Base-by-base conservation (phyloP, 2,329 filamentous ascomycete species). In the Penicillium crustosum region DNA sequence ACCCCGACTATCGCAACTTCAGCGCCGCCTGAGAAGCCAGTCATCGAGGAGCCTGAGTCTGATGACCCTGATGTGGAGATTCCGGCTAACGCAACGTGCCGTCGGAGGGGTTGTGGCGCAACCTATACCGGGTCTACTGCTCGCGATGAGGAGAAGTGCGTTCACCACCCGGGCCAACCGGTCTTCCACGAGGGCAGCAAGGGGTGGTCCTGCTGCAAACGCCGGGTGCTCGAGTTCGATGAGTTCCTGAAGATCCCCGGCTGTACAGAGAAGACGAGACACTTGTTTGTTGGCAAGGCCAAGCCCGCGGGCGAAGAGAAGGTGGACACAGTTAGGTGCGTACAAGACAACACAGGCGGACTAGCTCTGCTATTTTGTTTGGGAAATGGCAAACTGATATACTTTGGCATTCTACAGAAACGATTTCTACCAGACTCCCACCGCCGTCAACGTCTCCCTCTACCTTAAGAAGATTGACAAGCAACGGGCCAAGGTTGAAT, bases 141-240 rank as follows among this genome's bases (percentile, higher is more conserved):
- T 35, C 80, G 90, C 63, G 86, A 89, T 33, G 84, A 81, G 1
- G 93, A 97, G 79, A 82, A 85, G 60, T 99, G 94, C 73, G 82
- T 90, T 47, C 88, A 96, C 71, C 94, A 99, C 76, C 93, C 94
- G 0, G 94, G 94, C 5, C 86, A 84, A 23, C 91, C 94, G 25
- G 88, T 99, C 65, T 99, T 99, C 79, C 94, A 99, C 75, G 94
- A 99, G 79, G 94, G 94, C 36, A 96, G 91, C 78, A 99, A 99
- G 80, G 94, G 94, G 1, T 99, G 94, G 83, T 92, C 87, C 59
- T 99, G 94, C 81, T 99, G 94, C 79, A 97, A 97, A 84, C 83
- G 91, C 68, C 85, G 92, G 38, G 94, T 99, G 57, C 79, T 99
- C 58, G 94, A 99, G 73, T 99, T 99, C 75, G 93, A 99, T 74